These are phyloP conservation scores for Pichia sp. DNA, from an alignment of 1,139 yeast species.

Conservation along the genomic window DNA sequence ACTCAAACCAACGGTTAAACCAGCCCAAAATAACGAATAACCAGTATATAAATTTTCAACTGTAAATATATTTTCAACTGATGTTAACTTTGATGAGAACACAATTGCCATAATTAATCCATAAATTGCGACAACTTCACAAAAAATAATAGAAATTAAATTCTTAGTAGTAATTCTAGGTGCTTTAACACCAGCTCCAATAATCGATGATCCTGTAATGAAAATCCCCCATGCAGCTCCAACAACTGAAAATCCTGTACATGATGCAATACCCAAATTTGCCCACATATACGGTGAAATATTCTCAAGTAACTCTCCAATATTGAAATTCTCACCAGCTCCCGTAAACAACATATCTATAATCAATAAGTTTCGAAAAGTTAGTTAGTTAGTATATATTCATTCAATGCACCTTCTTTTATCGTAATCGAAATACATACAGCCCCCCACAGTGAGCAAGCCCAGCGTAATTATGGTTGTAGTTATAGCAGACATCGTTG, in stretches of 20 bases:
- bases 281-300: slow-evolving; percentile 99
- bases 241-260: slow-evolving; percentile 90
- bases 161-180: slow-evolving; percentile 97
- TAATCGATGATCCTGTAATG: slow-evolving; percentile 86
- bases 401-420: background rate
- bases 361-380: background rate
- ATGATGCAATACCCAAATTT: slow-evolving; percentile 77
- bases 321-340: slow-evolving; percentile 82
- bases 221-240: slow-evolving; percentile 99
- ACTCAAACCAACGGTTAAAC: slow-evolving; percentile 87
- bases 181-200: slow-evolving; percentile 97
- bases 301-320: slow-evolving; percentile 77
- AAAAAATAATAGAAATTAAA: slow-evolving; percentile 91
- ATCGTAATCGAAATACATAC: slow-evolving; percentile 11
- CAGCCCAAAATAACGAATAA: slow-evolving; percentile 96
- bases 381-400: background rate
- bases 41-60: slow-evolving; percentile 89
- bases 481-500: slow-evolving; percentile 10
- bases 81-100: slow-evolving; percentile 80
- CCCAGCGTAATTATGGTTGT: slow-evolving; percentile 12
- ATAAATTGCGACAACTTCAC: slow-evolving; percentile 98
- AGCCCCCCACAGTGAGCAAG: slow-evolving; percentile 16
- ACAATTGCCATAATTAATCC: slow-evolving; percentile 98
- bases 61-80: slow-evolving; percentile 62
- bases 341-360: slow-evolving; percentile 80